A percentile compares a stretch with the other conserved stretches of the same genome.
phyloP scores from a whole-genome alignment of 148 eudicot species.

The Beta vulgaris region DNA sequence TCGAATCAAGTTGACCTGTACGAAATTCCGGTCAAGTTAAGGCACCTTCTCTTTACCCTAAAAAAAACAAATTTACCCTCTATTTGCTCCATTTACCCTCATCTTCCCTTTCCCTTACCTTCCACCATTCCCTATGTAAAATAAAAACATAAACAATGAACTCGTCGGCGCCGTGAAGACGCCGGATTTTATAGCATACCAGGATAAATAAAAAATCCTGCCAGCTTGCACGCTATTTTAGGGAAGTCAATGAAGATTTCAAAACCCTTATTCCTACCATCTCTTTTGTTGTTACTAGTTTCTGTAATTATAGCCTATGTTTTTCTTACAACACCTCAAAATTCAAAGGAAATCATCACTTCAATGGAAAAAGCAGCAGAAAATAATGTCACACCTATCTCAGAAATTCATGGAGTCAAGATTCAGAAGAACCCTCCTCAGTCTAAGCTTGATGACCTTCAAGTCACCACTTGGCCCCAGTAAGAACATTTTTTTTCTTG shows the following conservation, averaged over 20 bases:
- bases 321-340: slow-evolving; percentile 15
- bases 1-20: no score
- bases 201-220: not conserved
- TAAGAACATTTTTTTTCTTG: not conserved
- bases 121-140: no score
- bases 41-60: no score
- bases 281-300: not conserved
- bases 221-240: not conserved
- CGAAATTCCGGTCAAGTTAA: no score
- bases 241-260: slow-evolving; percentile 6
- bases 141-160: no score
- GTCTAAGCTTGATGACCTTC: slow-evolving; percentile 33
- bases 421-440: slow-evolving; percentile 32
- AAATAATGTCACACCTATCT: not conserved
- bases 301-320: slow-evolving; percentile 19
- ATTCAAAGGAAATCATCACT: slow-evolving; percentile 9
- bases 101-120: no score
- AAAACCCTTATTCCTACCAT: slow-evolving; percentile 15
- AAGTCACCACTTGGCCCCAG: slow-evolving; percentile 32
- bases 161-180: no score
- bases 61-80: no score
- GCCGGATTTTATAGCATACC: no score
- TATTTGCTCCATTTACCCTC: no score
- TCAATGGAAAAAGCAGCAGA: not conserved
- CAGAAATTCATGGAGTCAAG: slow-evolving; percentile 22